Conservation (phyloP, 331 rosid genomes). For the Acacia concinna region DNA sequence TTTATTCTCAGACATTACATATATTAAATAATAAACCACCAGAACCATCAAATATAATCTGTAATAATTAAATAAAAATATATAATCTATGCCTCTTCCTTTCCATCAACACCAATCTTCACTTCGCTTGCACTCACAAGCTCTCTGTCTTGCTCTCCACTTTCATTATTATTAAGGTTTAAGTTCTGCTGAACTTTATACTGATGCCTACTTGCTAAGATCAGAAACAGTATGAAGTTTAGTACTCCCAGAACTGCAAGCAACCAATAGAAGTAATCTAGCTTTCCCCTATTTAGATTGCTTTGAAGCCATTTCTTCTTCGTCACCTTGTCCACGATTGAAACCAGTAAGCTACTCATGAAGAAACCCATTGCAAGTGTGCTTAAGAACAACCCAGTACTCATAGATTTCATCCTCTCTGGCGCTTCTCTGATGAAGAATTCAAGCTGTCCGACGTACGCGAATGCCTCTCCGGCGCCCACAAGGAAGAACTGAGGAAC, state of each 20-base stretch:
- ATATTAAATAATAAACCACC: neutral
- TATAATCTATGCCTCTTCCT: constrained; percentile 52
- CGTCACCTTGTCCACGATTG: constrained; percentile 71
- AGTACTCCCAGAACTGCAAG: constrained; percentile 66
- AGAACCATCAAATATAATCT: neutral
- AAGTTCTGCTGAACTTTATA: constrained; percentile 55
- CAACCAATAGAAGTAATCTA: constrained; percentile 76
- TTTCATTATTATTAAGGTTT: constrained; percentile 19
- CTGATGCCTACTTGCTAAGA: constrained; percentile 72
- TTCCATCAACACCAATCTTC: constrained; percentile 42
- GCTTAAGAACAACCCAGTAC: constrained; percentile 87
- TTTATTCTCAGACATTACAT: constrained; percentile 11
- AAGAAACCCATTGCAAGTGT: constrained; percentile 95
- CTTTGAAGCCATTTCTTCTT: constrained; percentile 71
- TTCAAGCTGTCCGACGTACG: constrained; percentile 89
- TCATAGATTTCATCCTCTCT: constrained; percentile 96
- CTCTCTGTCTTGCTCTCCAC: constrained; percentile 44
- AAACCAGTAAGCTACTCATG: constrained; percentile 78
- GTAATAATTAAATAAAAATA: neutral
- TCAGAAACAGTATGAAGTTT: constrained; percentile 63
- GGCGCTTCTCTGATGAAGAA: constrained; percentile 98
- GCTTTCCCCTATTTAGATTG: constrained; percentile 56
- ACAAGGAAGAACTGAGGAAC: constrained; percentile 89
- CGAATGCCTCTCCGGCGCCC: constrained; percentile 96
- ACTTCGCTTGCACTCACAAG: constrained; percentile 45